Base-by-base conservation (phyloP, 352 stramenopile species). In the Phytophthora macrochlamydospora region DNA sequence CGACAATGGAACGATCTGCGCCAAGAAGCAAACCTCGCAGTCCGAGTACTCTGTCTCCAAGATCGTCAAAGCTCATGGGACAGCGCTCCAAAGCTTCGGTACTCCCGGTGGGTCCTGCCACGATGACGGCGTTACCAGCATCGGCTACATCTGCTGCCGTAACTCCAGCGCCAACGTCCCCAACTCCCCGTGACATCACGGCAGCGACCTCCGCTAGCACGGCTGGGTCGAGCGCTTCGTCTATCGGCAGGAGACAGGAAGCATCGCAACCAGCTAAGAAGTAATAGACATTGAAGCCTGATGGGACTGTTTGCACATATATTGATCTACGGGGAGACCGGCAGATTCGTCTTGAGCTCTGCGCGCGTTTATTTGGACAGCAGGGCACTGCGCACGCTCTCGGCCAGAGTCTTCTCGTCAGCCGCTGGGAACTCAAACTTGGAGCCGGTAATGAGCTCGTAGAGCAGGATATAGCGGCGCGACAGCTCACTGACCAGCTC, bases 381-480 rank as follows among this genome's bases (percentile, higher is more conserved):
- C 38, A 88, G 54, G 0, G 67, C 60, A 46, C 59, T 61, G 13
- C 77, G 69, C 48, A 91, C 63, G n/a, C 75, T 73, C 56, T 87
- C 69, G 3, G 87, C 65, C 6, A 92, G 68, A 50, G 85, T 62
- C 30, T 88, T 61, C 56, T 78, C 81, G 1, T 58, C 59, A 0
- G 42, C 55, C 12, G 69, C 53, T 2, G 83, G 84, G 68, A 99
- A 98, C 43, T 89, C 79, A 74, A 99, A 99, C 12, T 81, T 64
- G 33, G 98, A 81, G 62, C 97, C 97, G 49, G 98, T 99, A 71
- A 99, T 99, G 53, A 98, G 97, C 76, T 99, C 97, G 81, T 98
- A 99, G 18, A 99, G 88, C 70, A 98, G 78, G 58, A 99, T 98
- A 83, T 99, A 99, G 59, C 97, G 89, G 46, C 92, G 87, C 33